phyloP scores from a whole-genome alignment of 2,329 filamentous ascomycete species.

The Aspergillus brasiliensis region DNA sequence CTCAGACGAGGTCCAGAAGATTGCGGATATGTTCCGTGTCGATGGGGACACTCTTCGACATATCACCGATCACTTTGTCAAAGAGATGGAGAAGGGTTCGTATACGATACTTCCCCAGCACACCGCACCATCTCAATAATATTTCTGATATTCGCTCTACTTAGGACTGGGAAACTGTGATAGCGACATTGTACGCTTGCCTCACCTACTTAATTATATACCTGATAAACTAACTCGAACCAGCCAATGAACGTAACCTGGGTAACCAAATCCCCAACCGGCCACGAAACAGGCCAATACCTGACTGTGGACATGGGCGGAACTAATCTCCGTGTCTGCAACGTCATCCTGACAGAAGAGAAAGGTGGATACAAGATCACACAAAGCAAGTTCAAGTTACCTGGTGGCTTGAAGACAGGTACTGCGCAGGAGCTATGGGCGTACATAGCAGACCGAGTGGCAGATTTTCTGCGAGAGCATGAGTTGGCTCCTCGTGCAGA shows the following conservation, averaged over 20 bases:
- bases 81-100: constrained; percentile 65
- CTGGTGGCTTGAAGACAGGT: constrained; percentile 78
- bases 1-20: neutral
- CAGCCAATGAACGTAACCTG: constrained; percentile 86
- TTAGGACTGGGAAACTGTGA: neutral
- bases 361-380: constrained; percentile 81
- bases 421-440: constrained; percentile 79
- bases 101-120: too few species aligned
- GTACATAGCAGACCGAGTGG: constrained; percentile 80
- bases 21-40: constrained; percentile 64
- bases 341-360: constrained; percentile 75
- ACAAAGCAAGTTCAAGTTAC: constrained; percentile 85
- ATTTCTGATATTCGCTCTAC: too few species aligned
- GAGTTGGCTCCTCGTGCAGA: constrained; percentile 58
- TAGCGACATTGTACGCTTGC: neutral
- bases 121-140: too few species aligned
- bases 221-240: neutral
- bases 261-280: constrained; percentile 79
- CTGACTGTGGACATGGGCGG: constrained; percentile 88
- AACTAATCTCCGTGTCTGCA: constrained; percentile 85
- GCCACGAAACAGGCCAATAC: constrained; percentile 77
- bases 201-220: neutral
- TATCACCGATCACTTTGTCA: constrained; percentile 82
- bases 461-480: constrained; percentile 72
- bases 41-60: constrained; percentile 73